These are phyloP conservation scores for Lentinula sp. DNA, from an alignment of 768 basidiomycete genomes.

Conservation along the genomic window DNA sequence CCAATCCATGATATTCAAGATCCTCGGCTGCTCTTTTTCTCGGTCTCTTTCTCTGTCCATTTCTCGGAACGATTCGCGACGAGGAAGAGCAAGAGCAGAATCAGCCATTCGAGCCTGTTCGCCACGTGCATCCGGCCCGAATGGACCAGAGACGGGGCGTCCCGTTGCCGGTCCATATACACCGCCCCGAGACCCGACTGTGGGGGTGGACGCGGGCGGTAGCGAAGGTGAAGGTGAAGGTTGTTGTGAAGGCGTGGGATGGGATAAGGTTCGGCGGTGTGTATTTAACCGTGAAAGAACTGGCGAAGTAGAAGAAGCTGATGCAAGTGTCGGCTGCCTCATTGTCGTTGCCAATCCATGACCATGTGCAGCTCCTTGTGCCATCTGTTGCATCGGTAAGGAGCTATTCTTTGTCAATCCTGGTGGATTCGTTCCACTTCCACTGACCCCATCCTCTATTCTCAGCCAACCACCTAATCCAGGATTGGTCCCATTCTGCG, in stretches of 20 bases:
- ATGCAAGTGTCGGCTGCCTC: not conserved
- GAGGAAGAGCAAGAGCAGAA: not conserved
- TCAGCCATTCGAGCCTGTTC: not conserved
- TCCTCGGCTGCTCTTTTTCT: constrained; percentile 1
- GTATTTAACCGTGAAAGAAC: not conserved
- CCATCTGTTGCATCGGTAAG: not conserved
- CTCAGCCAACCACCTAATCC: constrained; percentile 12
- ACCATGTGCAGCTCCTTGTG: not conserved
- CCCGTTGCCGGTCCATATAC: not conserved
- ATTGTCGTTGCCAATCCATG: not conserved
- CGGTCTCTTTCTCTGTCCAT: constrained; percentile 1
- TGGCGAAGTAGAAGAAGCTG: not conserved
- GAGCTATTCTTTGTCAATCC: not conserved
- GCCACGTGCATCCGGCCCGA: constrained; percentile 2
- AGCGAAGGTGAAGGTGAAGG: not conserved
- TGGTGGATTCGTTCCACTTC: not conserved
- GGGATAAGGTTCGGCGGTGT: not conserved
- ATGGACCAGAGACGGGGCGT: not conserved
- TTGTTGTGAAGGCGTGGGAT: not conserved
- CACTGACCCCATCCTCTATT: constrained; percentile 10
- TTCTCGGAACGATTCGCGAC: not conserved
- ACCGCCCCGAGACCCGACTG: not conserved
- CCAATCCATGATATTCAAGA: constrained; percentile 7
- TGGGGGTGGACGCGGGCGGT: not conserved
- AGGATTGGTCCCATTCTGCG: not conserved